Conservation (phyloP, 2,329 filamentous ascomycete genomes). For the Sordariomycetes sp. region DNA sequence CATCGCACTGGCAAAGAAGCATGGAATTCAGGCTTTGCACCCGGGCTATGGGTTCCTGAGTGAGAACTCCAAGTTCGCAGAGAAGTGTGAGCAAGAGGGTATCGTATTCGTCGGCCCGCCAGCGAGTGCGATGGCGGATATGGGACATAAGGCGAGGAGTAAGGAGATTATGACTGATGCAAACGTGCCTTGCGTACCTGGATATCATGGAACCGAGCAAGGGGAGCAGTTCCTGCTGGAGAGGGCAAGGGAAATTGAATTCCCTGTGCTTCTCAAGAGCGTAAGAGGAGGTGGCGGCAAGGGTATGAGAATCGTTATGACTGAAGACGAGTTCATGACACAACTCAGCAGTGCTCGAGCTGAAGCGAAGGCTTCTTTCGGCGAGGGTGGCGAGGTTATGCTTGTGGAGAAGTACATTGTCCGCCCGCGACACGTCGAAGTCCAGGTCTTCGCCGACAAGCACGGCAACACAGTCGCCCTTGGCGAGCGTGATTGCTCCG, state of each 20-base stretch:
- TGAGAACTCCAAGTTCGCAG: constrained; percentile 87
- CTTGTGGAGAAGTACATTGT: constrained; percentile 79
- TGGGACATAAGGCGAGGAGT: constrained; percentile 88
- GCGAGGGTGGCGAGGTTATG: constrained; percentile 69
- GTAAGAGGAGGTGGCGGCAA: constrained; percentile 76
- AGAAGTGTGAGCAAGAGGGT: constrained; percentile 79
- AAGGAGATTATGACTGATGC: constrained; percentile 96
- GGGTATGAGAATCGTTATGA: constrained; percentile 69
- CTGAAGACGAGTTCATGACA: constrained; percentile 57
- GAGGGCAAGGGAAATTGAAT: constrained; percentile 62
- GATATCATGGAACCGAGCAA: constrained; percentile 86
- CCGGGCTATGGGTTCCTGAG: constrained; percentile 94
- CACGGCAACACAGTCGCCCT: constrained; percentile 73
- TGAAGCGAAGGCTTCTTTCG: constrained; percentile 71
- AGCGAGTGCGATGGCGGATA: constrained; percentile 69
- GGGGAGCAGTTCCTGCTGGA: constrained; percentile 49
- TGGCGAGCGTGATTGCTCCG: constrained; percentile 79
- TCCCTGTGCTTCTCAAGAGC: constrained; percentile 70
- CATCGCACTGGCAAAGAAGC: constrained; percentile 74
- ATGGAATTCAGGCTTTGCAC: constrained; percentile 85
- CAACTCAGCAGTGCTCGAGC: constrained; percentile 66
- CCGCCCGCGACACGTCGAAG: constrained; percentile 75
- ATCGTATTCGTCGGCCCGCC: constrained; percentile 93
- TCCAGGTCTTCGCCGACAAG: constrained; percentile 82
- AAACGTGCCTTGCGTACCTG: constrained; percentile 93